These are phyloP conservation scores for Selaginella tamariscina DNA, from an alignment of 75 land plant species.

Conservation along the genomic window DNA sequence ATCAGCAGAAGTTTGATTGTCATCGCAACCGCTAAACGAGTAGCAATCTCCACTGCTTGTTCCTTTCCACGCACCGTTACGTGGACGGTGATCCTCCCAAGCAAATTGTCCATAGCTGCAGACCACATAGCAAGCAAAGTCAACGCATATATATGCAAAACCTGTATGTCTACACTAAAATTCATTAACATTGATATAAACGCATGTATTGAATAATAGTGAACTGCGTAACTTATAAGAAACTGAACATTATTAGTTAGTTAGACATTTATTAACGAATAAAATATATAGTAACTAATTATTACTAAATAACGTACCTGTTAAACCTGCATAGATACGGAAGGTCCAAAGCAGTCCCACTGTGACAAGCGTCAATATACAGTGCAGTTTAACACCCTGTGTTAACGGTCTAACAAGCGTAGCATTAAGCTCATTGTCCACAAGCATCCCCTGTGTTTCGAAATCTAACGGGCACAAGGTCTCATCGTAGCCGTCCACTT, in stretches of 20 bases:
- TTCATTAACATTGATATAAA: no score
- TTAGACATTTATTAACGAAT: no score
- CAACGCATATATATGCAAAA: no score
- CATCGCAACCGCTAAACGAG: constrained; percentile 90
- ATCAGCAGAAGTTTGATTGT: constrained; percentile 84
- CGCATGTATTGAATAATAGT: no score
- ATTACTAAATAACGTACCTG: no score
- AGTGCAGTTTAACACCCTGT: constrained; percentile 68
- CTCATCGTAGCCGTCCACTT: constrained; percentile 84
- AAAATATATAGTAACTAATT: no score
- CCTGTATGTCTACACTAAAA: no score
- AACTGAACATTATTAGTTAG: no score
- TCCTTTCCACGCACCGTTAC: constrained; percentile 70
- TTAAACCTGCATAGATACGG: constrained; percentile 52
- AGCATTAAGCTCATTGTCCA: constrained; percentile 78
- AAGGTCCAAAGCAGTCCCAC: constrained; percentile 79
- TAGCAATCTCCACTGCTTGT: constrained; percentile 72
- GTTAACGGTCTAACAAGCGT: constrained; percentile 73
- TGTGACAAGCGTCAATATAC: constrained; percentile 79
- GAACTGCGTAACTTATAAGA: no score
- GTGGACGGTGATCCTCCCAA: constrained; percentile 94
- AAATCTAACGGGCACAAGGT: constrained; percentile 72
- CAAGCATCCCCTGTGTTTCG: constrained; percentile 66
- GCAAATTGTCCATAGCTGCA: constrained; percentile 54
- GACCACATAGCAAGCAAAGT: no score